A percentile compares a stretch with the other conserved stretches of the same genome.
phyloP scores from a whole-genome alignment of 2,329 filamentous ascomycete species.

The Ophiostoma sp. region DNA sequence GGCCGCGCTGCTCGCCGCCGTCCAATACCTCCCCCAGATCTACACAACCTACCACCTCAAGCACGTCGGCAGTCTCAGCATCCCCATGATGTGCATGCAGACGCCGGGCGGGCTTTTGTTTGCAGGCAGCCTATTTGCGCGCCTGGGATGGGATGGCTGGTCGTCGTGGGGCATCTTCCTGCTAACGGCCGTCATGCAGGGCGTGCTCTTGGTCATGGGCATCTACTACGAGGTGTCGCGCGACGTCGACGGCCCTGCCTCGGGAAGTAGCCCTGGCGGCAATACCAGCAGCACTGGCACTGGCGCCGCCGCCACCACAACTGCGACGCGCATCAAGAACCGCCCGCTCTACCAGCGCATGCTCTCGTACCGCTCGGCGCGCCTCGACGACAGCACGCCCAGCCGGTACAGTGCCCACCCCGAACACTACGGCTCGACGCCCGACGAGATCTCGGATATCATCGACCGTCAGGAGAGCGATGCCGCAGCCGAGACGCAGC shows the following conservation, averaged over 20 bases:
- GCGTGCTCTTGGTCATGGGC: slow-evolving; percentile 71
- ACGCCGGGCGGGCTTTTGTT: slow-evolving; percentile 90
- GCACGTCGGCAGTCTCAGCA: slow-evolving; percentile 83
- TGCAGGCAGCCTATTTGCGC: slow-evolving; percentile 72
- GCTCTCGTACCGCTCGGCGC: slow-evolving; percentile 39
- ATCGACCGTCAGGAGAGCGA: slow-evolving; percentile 47
- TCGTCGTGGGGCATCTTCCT: slow-evolving; percentile 93
- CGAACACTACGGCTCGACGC: slow-evolving; percentile 48
- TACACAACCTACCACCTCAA: slow-evolving; percentile 82
- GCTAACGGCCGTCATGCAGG: slow-evolving; percentile 80
- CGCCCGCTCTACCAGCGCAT: slow-evolving; percentile 37
- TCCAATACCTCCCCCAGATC: slow-evolving; percentile 95
- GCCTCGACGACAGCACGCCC: slow-evolving; percentile 47
- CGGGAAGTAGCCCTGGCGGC: neutral
- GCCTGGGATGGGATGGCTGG: slow-evolving; percentile 80
- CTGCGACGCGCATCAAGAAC: slow-evolving; percentile 25
- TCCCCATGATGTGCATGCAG: slow-evolving; percentile 98
- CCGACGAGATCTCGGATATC: slow-evolving; percentile 48
- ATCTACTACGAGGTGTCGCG: slow-evolving; percentile 60
- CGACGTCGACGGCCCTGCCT: neutral
- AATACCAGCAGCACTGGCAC: neutral
- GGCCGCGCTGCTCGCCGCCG: slow-evolving; percentile 68
- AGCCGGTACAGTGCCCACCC: slow-evolving; percentile 50
- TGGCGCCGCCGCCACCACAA: slow-evolving; percentile 16
- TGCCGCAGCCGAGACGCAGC: slow-evolving; percentile 47